Evolutionary conservation across 2,329 filamentous ascomycete genomes (phyloP).

Genomic region (Knoxdaviesia proteae): DNA sequence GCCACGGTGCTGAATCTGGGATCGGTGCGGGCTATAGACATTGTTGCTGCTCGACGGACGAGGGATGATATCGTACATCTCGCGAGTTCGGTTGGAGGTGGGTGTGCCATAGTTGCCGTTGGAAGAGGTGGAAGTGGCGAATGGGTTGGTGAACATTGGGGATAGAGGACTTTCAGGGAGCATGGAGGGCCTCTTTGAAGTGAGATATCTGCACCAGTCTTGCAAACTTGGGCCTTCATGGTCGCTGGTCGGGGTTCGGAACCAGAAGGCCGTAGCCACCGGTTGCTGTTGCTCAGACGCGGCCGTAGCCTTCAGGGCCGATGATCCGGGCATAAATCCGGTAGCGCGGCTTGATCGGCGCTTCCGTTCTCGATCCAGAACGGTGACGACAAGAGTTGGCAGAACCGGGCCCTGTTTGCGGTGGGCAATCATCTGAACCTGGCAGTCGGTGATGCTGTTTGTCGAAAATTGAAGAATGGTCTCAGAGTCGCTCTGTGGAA

Average conservation of each 20-base stretch:
- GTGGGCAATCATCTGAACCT: conserved; percentile 36
- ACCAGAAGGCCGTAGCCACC: conserved; percentile 23
- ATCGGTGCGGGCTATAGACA: conserved; percentile 13
- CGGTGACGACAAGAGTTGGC: conserved; percentile 36
- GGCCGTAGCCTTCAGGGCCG: conserved; percentile 10
- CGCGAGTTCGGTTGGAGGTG: conserved; percentile 7
- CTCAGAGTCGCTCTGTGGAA: conserved; percentile 27
- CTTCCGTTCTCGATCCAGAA: conserved; percentile 41
- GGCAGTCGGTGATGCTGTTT: conserved; percentile 30
- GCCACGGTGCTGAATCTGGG: conserved; percentile 22
- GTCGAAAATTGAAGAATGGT: conserved; percentile 32
- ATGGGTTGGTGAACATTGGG: conserved; percentile 32
- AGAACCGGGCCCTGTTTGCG: conserved; percentile 39
- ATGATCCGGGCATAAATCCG: conserved; percentile 29
- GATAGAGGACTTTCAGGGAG: conserved; percentile 32
- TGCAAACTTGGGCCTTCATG: conserved; percentile 29
- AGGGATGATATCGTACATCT: conserved; percentile 15
- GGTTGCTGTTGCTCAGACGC: too few species aligned
- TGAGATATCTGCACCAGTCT: conserved; percentile 37
- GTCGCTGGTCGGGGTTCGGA: conserved; percentile 28
- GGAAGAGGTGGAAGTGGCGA: conserved; percentile 14
- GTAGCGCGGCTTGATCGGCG: conserved; percentile 42
- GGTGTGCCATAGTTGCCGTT: too few species aligned
- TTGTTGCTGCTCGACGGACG: conserved; percentile 23
- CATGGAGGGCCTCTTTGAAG: conserved; percentile 20